These are phyloP conservation scores for Physcomitrium patens DNA, from an alignment of 225 moss, liverwort and hornwort species.

Conservation along the genomic window DNA sequence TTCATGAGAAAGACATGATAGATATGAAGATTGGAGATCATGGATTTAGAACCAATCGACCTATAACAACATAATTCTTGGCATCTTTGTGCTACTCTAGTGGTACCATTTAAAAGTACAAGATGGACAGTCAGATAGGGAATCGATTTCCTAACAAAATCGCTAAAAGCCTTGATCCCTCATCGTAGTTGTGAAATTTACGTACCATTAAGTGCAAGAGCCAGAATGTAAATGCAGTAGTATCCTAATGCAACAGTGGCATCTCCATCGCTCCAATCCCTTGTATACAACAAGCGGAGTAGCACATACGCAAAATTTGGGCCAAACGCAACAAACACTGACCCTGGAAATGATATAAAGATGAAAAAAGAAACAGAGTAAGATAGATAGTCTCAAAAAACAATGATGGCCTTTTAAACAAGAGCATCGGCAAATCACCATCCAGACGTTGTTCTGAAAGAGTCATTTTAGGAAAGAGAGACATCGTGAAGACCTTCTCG, in stretches of 20 bases:
- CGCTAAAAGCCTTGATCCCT: not conserved
- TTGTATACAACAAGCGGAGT: constrained; percentile 74
- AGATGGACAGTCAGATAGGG: not conserved
- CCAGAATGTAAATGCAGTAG: constrained; percentile 87
- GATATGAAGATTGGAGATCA: not conserved
- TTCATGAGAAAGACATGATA: not conserved
- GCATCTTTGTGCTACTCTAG: not conserved
- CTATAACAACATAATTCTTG: not conserved
- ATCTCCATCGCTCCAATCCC: constrained; percentile 91
- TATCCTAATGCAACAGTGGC: constrained; percentile 86
- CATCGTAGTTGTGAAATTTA: constrained; percentile 3
- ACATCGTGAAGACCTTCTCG: not conserved
- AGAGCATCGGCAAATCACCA: not conserved
- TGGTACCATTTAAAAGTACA: not conserved
- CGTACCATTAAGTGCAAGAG: constrained; percentile 86
- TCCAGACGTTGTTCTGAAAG: not conserved
- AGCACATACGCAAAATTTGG: constrained; percentile 90
- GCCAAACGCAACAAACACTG: constrained; percentile 84
- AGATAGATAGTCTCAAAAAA: not conserved
- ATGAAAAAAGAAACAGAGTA: not conserved
- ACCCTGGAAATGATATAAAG: constrained; percentile 49
- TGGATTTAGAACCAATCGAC: not conserved
- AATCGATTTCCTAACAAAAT: not conserved
- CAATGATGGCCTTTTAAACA: constrained; percentile 16
- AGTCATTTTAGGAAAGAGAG: not conserved